Conservation (phyloP, 192 early-diverging fungal genomes). For the Backusella westeae region DNA sequence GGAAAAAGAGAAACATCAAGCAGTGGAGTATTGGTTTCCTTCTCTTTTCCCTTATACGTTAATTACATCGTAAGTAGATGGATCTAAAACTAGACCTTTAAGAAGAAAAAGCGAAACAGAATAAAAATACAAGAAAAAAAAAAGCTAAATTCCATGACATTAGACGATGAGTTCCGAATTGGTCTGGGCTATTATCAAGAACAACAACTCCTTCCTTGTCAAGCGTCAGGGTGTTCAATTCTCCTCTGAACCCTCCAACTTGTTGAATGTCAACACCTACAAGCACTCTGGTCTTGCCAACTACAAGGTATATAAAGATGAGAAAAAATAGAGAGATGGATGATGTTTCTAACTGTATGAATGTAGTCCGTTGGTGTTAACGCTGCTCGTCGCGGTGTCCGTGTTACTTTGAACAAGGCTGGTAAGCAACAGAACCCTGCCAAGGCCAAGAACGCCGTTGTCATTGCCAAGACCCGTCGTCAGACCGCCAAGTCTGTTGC, state of each 20-base stretch:
- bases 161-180: conserved; percentile 41
- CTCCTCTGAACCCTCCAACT: conserved; percentile 71
- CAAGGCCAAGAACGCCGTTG: conserved; percentile 52
- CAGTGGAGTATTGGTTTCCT: not conserved
- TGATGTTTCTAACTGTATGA: not conserved
- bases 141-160: not conserved
- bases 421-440: conserved; percentile 49
- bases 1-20: conserved; percentile 1
- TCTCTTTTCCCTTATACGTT: conserved; percentile 18
- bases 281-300: conserved; percentile 82
- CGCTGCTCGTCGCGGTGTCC: conserved; percentile 62
- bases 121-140: not conserved
- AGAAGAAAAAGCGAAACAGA: not conserved
- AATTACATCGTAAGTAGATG: conserved; percentile 17
- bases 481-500: conserved; percentile 62
- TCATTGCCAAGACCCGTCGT: conserved; percentile 59
- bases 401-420: conserved; percentile 60
- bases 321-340: not conserved
- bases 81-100: not conserved
- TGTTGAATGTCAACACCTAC: conserved; percentile 76
- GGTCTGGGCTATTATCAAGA: conserved; percentile 67
- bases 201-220: conserved; percentile 75
- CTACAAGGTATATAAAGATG: conserved; percentile 51
- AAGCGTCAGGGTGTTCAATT: conserved; percentile 77
- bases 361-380: conserved; percentile 60